Conservation (phyloP, 2,329 filamentous ascomycete species). For the Pseudopithomyces maydicus region DNA sequence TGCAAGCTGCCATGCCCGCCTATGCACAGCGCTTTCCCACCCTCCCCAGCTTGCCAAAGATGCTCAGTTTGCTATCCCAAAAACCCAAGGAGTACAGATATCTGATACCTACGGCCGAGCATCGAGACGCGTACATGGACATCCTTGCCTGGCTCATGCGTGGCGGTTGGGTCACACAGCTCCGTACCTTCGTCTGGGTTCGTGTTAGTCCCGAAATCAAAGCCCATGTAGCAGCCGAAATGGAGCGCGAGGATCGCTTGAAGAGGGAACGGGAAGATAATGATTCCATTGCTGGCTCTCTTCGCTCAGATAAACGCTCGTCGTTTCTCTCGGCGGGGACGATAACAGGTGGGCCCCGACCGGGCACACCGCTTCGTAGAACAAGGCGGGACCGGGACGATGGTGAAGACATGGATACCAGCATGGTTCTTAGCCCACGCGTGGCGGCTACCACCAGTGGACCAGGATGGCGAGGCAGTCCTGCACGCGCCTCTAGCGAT, state of each 20-base stretch:
- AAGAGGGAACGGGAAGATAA: constrained; percentile 43
- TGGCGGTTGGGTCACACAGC: constrained; percentile 90
- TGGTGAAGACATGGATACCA: constrained; percentile 33
- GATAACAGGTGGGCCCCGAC: constrained; percentile 11
- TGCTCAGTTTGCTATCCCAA: constrained; percentile 81
- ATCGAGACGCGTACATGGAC: constrained; percentile 84
- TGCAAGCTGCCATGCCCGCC: constrained; percentile 70
- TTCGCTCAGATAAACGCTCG: constrained; percentile 38
- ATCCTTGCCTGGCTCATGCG: constrained; percentile 94
- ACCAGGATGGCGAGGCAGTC: constrained; percentile 28
- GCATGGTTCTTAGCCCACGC: constrained; percentile 35
- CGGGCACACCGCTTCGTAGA: constrained; percentile 36
- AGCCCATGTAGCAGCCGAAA: constrained; percentile 74
- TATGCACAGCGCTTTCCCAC: constrained; percentile 84
- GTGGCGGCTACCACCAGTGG: constrained; percentile 16
- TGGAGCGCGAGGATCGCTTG: constrained; percentile 55
- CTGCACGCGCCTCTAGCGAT: constrained; percentile 35
- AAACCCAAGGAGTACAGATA: constrained; percentile 81
- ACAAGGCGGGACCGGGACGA: constrained; percentile 11
- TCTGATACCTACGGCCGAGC: constrained; percentile 84
- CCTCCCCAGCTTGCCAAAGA: constrained; percentile 80
- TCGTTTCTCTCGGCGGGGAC: constrained; percentile 34
- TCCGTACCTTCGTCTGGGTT: constrained; percentile 90
- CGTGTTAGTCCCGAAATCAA: constrained; percentile 83
- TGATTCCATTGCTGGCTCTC: constrained; percentile 31